These are phyloP conservation scores for Penicillium sp. DNA, from an alignment of 2,329 filamentous ascomycete species.

Conservation along the genomic window DNA sequence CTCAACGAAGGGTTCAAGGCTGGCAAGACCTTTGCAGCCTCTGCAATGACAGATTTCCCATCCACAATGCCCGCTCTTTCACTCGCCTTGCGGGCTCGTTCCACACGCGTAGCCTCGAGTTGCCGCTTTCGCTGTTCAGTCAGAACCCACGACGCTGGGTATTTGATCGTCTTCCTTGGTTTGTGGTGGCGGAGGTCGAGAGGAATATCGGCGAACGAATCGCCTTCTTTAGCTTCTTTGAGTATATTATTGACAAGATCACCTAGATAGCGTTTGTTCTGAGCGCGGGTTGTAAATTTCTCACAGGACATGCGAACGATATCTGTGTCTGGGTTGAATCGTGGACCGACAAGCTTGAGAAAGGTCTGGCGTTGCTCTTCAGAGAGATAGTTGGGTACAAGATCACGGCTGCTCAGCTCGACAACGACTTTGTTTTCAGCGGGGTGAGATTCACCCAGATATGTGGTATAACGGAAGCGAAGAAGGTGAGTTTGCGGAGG, in stretches of 20 bases:
- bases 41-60: slow-evolving; percentile 45
- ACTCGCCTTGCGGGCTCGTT: slow-evolving; percentile 61
- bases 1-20: slow-evolving; percentile 37
- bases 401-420: slow-evolving; percentile 78
- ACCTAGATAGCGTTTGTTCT: slow-evolving; percentile 95
- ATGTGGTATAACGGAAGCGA: slow-evolving; percentile 95
- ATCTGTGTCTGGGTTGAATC: slow-evolving; percentile 85
- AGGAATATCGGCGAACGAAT: slow-evolving; percentile 87
- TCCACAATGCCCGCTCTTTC: slow-evolving; percentile 63
- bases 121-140: slow-evolving; percentile 69
- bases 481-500: slow-evolving; percentile 68
- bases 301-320: slow-evolving; percentile 90
- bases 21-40: slow-evolving; percentile 39
- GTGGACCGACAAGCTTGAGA: slow-evolving; percentile 80
- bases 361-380: slow-evolving; percentile 76
- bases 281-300: slow-evolving; percentile 82
- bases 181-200: slow-evolving; percentile 86
- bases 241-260: slow-evolving; percentile 78
- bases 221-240: slow-evolving; percentile 75
- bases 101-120: slow-evolving; percentile 65
- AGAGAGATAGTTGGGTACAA: slow-evolving; percentile 64
- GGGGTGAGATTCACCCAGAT: slow-evolving; percentile 92
- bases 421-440: slow-evolving; percentile 93
- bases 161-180: slow-evolving; percentile 68
- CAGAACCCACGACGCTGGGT: slow-evolving; percentile 84